These are phyloP conservation scores for Fusarium sp. DNA, from an alignment of 2,329 filamentous ascomycete species.

Conservation along the genomic window DNA sequence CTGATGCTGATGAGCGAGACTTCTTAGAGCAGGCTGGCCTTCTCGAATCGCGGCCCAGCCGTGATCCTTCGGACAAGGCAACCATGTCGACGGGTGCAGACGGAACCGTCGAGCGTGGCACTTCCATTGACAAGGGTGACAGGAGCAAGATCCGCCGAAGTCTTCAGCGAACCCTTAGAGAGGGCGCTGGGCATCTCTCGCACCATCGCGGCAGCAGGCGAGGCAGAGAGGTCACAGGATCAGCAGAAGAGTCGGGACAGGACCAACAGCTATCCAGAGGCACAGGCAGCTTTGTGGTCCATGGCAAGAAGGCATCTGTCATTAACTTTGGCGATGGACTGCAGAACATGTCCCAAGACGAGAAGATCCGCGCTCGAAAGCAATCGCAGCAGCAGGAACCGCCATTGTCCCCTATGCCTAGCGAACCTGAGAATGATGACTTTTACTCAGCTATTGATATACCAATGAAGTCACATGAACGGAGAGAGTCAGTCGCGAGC, in stretches of 20 bases:
- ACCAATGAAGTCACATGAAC: constrained; percentile 55
- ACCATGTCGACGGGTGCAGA: constrained; percentile 49
- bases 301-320: constrained; percentile 97
- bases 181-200: constrained; percentile 71
- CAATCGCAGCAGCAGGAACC: constrained; percentile 54
- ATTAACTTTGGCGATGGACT: constrained; percentile 96
- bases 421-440: constrained; percentile 55
- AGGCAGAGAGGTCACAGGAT: constrained; percentile 65
- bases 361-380: constrained; percentile 71
- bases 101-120: constrained; percentile 44
- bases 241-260: constrained; percentile 53
- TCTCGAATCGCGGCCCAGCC: constrained; percentile 54
- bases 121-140: constrained; percentile 57
- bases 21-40: constrained; percentile 73
- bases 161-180: constrained; percentile 86
- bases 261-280: constrained; percentile 78
- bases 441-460: constrained; percentile 61
- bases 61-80: constrained; percentile 47
- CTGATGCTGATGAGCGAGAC: constrained; percentile 72
- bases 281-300: constrained; percentile 90
- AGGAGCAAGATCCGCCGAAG: constrained; percentile 79
- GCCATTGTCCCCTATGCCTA: constrained; percentile 48
- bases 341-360: constrained; percentile 76
- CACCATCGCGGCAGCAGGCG: constrained; percentile 78
- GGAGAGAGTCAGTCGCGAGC: constrained; percentile 69